phyloP scores from a whole-genome alignment of 768 basidiomycete species.

The Dictyophora rubrovolvata region DNA sequence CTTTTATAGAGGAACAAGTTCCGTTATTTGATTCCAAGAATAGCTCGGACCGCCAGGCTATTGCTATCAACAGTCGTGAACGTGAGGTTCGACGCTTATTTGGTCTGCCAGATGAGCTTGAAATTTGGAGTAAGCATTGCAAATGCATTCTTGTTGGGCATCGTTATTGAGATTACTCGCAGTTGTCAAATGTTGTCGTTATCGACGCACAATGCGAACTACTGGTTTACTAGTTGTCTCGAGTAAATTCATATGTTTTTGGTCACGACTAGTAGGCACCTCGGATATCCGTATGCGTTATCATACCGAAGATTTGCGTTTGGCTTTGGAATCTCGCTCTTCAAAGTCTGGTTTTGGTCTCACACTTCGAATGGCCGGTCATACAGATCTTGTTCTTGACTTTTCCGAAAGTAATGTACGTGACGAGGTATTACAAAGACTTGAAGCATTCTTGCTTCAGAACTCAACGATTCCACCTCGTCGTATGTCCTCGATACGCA shows the following conservation, averaged over 20 bases:
- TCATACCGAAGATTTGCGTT: conserved; percentile 31
- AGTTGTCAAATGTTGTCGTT: conserved; percentile 30
- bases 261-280: conserved; percentile 29
- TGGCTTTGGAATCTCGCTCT: conserved; percentile 20
- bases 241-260: conserved; percentile 32
- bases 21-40: conserved; percentile 19
- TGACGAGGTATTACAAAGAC: conserved; percentile 33
- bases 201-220: conserved; percentile 23
- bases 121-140: conserved; percentile 27
- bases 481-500: not conserved
- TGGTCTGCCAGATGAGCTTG: conserved; percentile 21
- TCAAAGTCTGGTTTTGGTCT: conserved; percentile 26
- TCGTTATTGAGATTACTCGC: not conserved
- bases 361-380: conserved; percentile 35
- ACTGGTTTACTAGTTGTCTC: conserved; percentile 36
- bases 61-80: conserved; percentile 15
- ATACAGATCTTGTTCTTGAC: conserved; percentile 35
- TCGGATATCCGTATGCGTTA: conserved; percentile 34
- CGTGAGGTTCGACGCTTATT: conserved; percentile 12
- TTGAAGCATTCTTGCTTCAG: conserved; percentile 17
- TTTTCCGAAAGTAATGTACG: conserved; percentile 34
- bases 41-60: conserved; percentile 20
- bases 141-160: not conserved
- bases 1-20: conserved; percentile 19
- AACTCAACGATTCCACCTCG: not conserved